Conservation (phyloP, 805 yeast species). For the Tetrapisispora phaffii region DNA sequence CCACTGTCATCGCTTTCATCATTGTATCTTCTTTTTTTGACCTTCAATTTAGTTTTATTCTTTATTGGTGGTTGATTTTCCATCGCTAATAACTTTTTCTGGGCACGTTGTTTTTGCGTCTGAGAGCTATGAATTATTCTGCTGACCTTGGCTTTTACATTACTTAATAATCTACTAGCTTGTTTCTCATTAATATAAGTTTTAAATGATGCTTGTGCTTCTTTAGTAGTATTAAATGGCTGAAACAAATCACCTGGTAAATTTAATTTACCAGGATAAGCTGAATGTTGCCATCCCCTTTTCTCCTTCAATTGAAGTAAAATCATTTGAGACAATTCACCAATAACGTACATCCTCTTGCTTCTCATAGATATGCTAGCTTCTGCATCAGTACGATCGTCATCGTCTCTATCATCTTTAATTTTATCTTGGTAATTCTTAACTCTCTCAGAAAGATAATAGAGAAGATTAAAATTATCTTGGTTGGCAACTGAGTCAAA, state of each 20-base stretch:
- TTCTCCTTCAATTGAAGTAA: constrained; percentile 48
- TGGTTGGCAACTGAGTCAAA: constrained; percentile 50
- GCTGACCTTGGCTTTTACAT: constrained; percentile 28
- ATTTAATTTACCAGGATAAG: constrained; percentile 73
- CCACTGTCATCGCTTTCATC: constrained; percentile 7
- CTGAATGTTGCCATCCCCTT: constrained; percentile 59
- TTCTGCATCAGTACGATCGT: constrained; percentile 8
- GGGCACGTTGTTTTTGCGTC: constrained; percentile 25
- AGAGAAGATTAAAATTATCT: constrained; percentile 62
- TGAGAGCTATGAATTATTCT: constrained; percentile 22
- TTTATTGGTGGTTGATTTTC: constrained; percentile 12
- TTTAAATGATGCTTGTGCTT: constrained; percentile 47
- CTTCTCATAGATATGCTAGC: constrained; percentile 15
- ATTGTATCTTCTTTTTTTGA: constrained; percentile 1
- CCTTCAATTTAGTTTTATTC: constrained; percentile 9
- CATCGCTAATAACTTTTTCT: constrained; percentile 21
- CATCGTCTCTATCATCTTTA: constrained; percentile 26
- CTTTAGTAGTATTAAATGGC: constrained; percentile 47
- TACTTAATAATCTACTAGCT: constrained; percentile 30
- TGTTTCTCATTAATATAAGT: constrained; percentile 45
- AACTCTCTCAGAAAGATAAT: constrained; percentile 65
- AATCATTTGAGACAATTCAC: constrained; percentile 65
- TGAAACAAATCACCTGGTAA: constrained; percentile 61
- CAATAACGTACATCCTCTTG: constrained; percentile 44
- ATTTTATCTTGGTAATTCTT: constrained; percentile 65